These are phyloP conservation scores for Trichoderma gracile DNA, from an alignment of 2,329 filamentous ascomycete genomes.

Conservation along the genomic window DNA sequence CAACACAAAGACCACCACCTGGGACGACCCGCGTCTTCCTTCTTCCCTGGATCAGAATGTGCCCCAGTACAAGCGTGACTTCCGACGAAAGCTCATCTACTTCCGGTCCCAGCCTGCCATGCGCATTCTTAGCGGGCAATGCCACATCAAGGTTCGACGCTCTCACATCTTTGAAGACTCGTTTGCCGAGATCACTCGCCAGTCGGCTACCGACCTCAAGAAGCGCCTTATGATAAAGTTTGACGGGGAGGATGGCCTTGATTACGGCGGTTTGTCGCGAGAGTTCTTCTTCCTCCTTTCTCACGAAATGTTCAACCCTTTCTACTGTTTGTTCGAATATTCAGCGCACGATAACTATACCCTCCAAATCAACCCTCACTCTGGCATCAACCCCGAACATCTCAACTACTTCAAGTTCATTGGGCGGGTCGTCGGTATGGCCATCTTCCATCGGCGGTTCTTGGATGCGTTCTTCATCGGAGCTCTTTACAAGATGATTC, in stretches of 20 bases:
- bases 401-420: constrained; percentile 99
- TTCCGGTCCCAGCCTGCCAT: constrained; percentile 97
- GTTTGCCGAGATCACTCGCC: constrained; percentile 96
- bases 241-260: constrained; percentile 94
- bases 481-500: constrained; percentile 98
- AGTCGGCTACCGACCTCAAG: constrained; percentile 93
- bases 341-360: constrained; percentile 99
- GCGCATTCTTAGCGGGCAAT: constrained; percentile 92
- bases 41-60: constrained; percentile 98
- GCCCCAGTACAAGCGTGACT: constrained; percentile 98
- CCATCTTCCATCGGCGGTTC: constrained; percentile 97
- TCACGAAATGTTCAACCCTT: constrained; percentile 99
- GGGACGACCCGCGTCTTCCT: constrained; percentile 94
- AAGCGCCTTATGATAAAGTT: constrained; percentile 99
- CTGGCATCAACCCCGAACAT: constrained; percentile 98
- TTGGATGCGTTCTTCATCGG: constrained; percentile 99
- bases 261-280: constrained; percentile 95
- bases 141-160: constrained; percentile 94
- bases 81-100: constrained; percentile 96
- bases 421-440: constrained; percentile 90
- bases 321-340: constrained; percentile 99
- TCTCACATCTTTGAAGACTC: constrained; percentile 99
- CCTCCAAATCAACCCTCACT: constrained; percentile 98
- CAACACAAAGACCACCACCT: constrained; percentile 99
- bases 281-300: constrained; percentile 99